Conservation (phyloP, 768 basidiomycete genomes). For the Lentinus tigrinus region DNA sequence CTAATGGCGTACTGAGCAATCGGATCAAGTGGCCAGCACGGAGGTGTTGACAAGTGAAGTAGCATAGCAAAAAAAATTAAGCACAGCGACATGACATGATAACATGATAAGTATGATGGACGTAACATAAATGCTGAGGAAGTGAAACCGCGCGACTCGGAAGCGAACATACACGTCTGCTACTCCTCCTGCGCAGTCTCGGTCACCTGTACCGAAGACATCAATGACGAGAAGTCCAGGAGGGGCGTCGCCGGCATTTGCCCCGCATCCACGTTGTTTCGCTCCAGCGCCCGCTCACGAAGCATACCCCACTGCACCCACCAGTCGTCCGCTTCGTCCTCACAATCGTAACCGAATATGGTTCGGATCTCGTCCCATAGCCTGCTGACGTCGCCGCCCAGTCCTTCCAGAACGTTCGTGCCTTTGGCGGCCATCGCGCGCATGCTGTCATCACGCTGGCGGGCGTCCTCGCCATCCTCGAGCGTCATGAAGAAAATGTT, state of each 20-base stretch:
- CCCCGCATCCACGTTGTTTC: not conserved
- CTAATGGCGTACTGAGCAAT: constrained; percentile 23
- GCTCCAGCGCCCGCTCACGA: constrained; percentile 21
- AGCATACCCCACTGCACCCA: constrained; percentile 36
- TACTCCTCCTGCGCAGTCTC: not conserved
- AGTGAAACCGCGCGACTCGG: not conserved
- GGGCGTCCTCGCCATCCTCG: constrained; percentile 18
- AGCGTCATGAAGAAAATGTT: constrained; percentile 23
- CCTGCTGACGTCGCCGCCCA: constrained; percentile 22
- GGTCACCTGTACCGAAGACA: constrained; percentile 5
- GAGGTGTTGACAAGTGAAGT: no score
- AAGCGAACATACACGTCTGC: not conserved
- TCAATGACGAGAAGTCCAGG: constrained; percentile 4
- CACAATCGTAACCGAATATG: constrained; percentile 34
- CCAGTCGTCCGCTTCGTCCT: constrained; percentile 38
- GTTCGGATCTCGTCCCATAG: constrained; percentile 31
- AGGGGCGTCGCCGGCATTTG: not conserved
- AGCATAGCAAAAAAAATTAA: not conserved
- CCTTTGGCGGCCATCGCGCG: constrained; percentile 18
- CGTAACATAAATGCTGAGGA: not conserved
- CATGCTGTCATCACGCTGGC: constrained; percentile 29
- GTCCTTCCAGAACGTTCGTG: constrained; percentile 20
- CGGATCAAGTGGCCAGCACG: not conserved
- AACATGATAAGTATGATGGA: not conserved
- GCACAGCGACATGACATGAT: not conserved